Conservation (phyloP, 345 rosid species). For the Euphorbia peplus region DNA sequence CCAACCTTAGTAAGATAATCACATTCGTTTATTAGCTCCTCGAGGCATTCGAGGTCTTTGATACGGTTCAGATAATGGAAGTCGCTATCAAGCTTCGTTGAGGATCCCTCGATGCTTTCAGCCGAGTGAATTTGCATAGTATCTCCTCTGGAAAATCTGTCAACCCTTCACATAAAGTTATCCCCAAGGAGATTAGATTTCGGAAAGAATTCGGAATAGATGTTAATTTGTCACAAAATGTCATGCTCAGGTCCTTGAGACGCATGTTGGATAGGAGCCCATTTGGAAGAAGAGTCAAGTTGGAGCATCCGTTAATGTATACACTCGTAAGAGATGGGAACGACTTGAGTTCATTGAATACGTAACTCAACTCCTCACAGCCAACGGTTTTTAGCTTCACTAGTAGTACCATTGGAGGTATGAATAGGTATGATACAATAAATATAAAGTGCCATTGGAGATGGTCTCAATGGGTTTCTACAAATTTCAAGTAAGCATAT, state of each 20-base stretch:
- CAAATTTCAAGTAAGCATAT: too few relatives aligned
- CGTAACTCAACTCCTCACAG: not conserved
- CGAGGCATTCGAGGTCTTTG: too few relatives aligned
- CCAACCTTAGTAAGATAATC: too few relatives aligned
- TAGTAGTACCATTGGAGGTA: too few relatives aligned
- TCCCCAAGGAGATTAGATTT: not conserved
- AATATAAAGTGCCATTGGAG: too few relatives aligned
- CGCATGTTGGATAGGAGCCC: too few relatives aligned
- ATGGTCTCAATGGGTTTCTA: too few relatives aligned
- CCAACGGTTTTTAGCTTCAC: not conserved
- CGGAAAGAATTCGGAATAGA: not conserved
- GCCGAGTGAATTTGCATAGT: not conserved
- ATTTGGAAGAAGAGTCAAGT: conserved; percentile 11
- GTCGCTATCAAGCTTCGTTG: too few relatives aligned
- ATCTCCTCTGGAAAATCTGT: not conserved
- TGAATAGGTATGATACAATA: too few relatives aligned
- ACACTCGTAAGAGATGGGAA: not conserved
- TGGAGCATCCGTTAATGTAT: not conserved
- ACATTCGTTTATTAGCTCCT: too few relatives aligned
- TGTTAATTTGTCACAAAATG: not conserved
- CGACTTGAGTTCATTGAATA: not conserved
- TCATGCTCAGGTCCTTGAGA: not conserved
- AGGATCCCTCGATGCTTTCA: not conserved
- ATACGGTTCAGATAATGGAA: not conserved
- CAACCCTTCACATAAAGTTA: not conserved